These are phyloP conservation scores for Petunia secreta DNA, from an alignment of 257 asterid species.

Conservation along the genomic window DNA sequence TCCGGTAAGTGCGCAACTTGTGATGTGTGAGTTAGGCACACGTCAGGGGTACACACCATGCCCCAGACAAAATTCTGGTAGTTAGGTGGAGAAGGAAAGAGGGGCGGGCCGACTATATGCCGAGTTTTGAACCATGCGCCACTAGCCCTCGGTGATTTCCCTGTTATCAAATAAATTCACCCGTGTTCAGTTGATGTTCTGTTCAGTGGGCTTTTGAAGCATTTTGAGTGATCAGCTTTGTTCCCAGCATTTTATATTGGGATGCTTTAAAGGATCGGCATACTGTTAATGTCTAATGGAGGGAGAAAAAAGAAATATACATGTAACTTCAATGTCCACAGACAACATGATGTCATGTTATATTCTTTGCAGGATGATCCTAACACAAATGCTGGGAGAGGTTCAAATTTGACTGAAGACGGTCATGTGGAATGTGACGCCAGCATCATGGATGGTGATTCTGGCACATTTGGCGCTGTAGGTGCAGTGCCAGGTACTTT, in stretches of 20 bases:
- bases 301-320: neutral
- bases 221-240: no score
- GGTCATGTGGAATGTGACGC: slow-evolving; percentile 97
- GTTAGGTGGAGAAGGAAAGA: no score
- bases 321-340: neutral
- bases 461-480: slow-evolving; percentile 93
- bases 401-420: slow-evolving; percentile 92
- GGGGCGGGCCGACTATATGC: no score
- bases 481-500: slow-evolving; percentile 91
- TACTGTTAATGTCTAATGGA: neutral
- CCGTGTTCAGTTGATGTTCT: neutral
- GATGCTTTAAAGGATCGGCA: neutral
- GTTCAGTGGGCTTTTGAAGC: no score
- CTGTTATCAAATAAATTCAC: neutral
- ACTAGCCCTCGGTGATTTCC: no score
- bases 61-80: no score
- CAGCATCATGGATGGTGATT: slow-evolving; percentile 87
- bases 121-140: no score
- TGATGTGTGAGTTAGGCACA: no score
- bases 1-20: no score
- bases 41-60: no score
- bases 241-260: neutral
- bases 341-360: neutral
- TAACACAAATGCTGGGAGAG: slow-evolving; percentile 90
- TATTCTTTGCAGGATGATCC: slow-evolving; percentile 77